Conservation (phyloP, 169 alveolate genomes). For the Theileria sp. region DNA sequence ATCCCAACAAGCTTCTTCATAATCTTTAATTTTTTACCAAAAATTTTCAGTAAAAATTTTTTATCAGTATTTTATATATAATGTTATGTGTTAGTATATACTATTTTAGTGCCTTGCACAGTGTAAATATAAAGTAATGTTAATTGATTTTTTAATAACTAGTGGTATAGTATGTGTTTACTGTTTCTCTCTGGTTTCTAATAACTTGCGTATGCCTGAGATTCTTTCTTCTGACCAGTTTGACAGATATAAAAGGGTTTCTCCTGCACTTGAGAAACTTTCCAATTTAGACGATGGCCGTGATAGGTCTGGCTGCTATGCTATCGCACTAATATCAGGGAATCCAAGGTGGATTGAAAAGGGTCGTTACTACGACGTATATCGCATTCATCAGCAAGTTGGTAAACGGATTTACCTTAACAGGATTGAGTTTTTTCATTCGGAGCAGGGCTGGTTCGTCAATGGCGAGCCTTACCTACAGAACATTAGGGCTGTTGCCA, state of each 20-base stretch:
- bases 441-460: conserved; percentile 70
- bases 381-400: conserved; percentile 77
- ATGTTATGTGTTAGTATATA: neutral
- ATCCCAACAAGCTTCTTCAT: conserved; percentile 2
- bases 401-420: conserved; percentile 72
- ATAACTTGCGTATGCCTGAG: neutral
- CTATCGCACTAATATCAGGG: conserved; percentile 78
- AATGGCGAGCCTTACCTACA: conserved; percentile 81
- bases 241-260: conserved; percentile 25
- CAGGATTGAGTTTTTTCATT: conserved; percentile 74
- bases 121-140: neutral
- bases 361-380: conserved; percentile 82
- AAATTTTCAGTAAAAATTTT: too few relatives aligned
- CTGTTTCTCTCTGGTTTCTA: conserved; percentile 1
- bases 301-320: conserved; percentile 79
- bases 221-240: neutral
- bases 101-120: neutral
- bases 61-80: too few relatives aligned
- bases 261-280: conserved; percentile 81
- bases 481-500: conserved; percentile 76
- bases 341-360: conserved; percentile 78
- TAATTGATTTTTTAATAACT: neutral
- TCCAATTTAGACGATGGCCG: conserved; percentile 70
- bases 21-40: neutral
- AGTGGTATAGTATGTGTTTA: neutral